Conservation (phyloP, 305 asterid species). For the Striga hermonthica region DNA sequence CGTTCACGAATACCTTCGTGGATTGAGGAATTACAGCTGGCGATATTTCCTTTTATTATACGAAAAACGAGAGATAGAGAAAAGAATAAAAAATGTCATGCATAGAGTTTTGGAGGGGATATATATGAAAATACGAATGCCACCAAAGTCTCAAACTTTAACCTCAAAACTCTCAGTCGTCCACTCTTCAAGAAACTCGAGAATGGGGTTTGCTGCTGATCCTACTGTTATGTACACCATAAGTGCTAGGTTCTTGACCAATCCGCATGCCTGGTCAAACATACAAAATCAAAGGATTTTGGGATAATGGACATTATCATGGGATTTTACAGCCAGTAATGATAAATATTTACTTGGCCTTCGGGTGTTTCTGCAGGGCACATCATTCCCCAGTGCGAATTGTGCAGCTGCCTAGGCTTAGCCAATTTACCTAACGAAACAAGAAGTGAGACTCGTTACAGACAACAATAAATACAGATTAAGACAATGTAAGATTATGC, state of each 20-base stretch:
- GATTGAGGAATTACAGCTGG: slow-evolving; percentile 79
- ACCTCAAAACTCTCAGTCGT: slow-evolving; percentile 88
- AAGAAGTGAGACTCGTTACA: neutral
- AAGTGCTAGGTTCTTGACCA: slow-evolving; percentile 85
- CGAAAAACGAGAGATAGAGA: too few species aligned
- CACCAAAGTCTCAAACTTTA: neutral
- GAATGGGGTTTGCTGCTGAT: slow-evolving; percentile 78
- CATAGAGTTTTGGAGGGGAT: too few species aligned
- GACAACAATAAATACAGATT: slow-evolving; percentile 16
- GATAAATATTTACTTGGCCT: slow-evolving; percentile 58
- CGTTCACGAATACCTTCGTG: slow-evolving; percentile 81
- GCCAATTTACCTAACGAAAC: slow-evolving; percentile 65
- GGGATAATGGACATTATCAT: neutral
- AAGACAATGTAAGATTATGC: neutral
- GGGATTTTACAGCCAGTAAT: neutral
- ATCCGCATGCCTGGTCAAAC: slow-evolving; percentile 75
- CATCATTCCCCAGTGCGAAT: slow-evolving; percentile 97
- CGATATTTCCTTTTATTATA: slow-evolving; percentile 59
- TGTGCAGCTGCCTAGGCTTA: slow-evolving; percentile 86
- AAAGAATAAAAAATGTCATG: too few species aligned
- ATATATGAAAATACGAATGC: too few species aligned
- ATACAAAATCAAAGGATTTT: neutral
- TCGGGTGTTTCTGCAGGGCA: slow-evolving; percentile 95
- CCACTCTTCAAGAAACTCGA: slow-evolving; percentile 92
- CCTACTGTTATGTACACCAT: slow-evolving; percentile 92